Evolutionary conservation across 805 yeast genomes (phyloP).

Genomic region (Starmerella bombi): DNA sequence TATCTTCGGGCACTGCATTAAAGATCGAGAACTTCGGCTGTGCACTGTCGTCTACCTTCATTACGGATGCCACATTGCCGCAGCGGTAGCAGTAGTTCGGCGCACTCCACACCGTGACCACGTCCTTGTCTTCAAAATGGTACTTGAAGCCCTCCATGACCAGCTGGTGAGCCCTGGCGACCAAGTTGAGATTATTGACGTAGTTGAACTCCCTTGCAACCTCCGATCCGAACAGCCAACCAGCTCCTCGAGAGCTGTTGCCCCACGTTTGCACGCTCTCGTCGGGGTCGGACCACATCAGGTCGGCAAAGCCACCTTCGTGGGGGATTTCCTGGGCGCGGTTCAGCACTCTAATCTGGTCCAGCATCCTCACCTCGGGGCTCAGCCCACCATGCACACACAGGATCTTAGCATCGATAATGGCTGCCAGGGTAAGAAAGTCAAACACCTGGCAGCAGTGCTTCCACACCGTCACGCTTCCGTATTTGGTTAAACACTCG

Average conservation of each 20-base stretch:
- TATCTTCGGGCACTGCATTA: conserved; percentile 78
- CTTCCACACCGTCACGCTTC: conserved; percentile 91
- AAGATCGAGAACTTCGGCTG: conserved; percentile 87
- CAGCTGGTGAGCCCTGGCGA: conserved; percentile 94
- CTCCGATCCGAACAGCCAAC: conserved; percentile 90
- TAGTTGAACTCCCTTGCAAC: conserved; percentile 94
- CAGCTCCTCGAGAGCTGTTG: conserved; percentile 95
- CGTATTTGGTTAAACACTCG: conserved; percentile 85
- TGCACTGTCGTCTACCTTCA: conserved; percentile 81
- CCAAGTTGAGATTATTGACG: conserved; percentile 72
- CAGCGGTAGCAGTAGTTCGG: conserved; percentile 96
- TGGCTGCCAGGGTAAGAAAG: conserved; percentile 85
- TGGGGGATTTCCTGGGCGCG: conserved; percentile 98
- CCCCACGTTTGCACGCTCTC: conserved; percentile 92
- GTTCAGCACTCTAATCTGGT: conserved; percentile 84
- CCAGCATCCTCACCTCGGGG: conserved; percentile 94
- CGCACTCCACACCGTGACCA: conserved; percentile 96
- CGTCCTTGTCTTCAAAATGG: conserved; percentile 91
- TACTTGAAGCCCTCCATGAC: conserved; percentile 98
- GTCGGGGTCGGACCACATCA: conserved; percentile 97
- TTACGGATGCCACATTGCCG: conserved; percentile 96
- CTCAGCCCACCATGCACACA: conserved; percentile 97
- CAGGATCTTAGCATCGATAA: conserved; percentile 82
- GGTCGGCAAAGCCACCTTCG: conserved; percentile 96
- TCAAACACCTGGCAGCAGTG: conserved; percentile 94